Evolutionary conservation across 2,329 filamentous ascomycete species (phyloP).

Genomic region (Xylariomycetidae sp.): DNA sequence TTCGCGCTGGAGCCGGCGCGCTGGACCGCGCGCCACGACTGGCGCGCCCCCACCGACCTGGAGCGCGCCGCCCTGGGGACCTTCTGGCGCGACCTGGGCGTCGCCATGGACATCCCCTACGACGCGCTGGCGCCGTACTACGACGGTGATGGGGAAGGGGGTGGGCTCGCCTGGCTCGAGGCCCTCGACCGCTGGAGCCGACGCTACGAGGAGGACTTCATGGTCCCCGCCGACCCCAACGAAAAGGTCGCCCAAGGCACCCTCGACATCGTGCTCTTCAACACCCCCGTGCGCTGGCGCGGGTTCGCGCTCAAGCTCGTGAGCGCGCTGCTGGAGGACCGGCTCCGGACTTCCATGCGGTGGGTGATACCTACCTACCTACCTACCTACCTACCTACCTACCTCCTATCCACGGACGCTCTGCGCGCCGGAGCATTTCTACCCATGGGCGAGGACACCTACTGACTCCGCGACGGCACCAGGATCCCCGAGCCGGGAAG

Average conservation of each 20-base stretch:
- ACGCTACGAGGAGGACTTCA: conserved; percentile 41
- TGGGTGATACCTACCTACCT: conserved; percentile 5
- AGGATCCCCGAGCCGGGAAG: conserved; percentile 34
- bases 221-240: conserved; percentile 39
- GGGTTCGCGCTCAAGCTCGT: conserved; percentile 6
- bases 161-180: conserved; percentile 45
- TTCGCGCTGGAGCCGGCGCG: conserved; percentile 50
- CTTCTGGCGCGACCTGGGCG: conserved; percentile 52
- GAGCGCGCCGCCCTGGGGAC: conserved; percentile 51
- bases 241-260: conserved; percentile 41
- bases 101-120: conserved; percentile 48
- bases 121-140: conserved; percentile 30
- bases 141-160: conserved; percentile 29
- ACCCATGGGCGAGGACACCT: background rate
- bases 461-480: background rate
- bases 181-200: conserved; percentile 44
- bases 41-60: conserved; percentile 47
- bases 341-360: conserved; percentile 11
- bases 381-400: background rate
- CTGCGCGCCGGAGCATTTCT: no score
- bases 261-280: conserved; percentile 39
- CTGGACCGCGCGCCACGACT: conserved; percentile 51
- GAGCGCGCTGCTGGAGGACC: conserved; percentile 7
- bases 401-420: background rate
- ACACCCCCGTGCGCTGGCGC: conserved; percentile 27